A percentile compares a stretch with the other conserved stretches of the same genome.
Evolutionary conservation across 768 basidiomycete genomes (phyloP).

Genomic region (Suillus cothurnatus): DNA sequence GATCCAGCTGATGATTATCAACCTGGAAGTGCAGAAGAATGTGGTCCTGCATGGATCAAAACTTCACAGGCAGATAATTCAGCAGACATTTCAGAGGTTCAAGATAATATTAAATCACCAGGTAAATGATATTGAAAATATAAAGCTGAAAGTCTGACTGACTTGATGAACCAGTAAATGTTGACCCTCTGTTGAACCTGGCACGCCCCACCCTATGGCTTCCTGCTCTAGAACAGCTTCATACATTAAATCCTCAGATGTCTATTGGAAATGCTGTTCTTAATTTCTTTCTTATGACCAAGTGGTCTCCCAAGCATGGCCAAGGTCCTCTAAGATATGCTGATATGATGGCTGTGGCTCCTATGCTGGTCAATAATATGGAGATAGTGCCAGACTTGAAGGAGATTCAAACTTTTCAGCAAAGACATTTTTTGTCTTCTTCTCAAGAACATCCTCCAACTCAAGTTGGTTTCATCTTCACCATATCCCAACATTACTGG

Average conservation of each 20-base stretch:
- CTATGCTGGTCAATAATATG: neutral
- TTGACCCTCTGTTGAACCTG: neutral
- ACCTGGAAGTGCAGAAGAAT: no score
- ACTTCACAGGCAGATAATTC: no score
- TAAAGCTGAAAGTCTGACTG: neutral
- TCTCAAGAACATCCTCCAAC: neutral
- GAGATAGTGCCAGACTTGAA: neutral
- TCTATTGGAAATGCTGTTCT: neutral
- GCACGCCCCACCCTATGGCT: neutral
- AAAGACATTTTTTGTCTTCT: neutral
- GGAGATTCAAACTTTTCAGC: neutral
- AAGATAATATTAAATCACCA: no score
- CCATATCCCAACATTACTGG: neutral
- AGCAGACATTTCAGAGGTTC: no score
- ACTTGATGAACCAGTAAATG: neutral
- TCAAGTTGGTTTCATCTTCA: neutral
- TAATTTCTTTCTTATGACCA: neutral
- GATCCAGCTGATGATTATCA: no score
- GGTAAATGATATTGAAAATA: neutral
- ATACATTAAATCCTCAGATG: neutral
- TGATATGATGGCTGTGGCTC: neutral
- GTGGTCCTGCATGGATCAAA: no score
- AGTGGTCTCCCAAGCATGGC: neutral
- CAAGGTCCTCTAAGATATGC: neutral
- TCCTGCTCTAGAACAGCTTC: no score